Evolutionary conservation across 345 rosid species (phyloP), one percentile per base, ranked within the genome.

Genomic region (Dipteronia dyeriana): DNA sequence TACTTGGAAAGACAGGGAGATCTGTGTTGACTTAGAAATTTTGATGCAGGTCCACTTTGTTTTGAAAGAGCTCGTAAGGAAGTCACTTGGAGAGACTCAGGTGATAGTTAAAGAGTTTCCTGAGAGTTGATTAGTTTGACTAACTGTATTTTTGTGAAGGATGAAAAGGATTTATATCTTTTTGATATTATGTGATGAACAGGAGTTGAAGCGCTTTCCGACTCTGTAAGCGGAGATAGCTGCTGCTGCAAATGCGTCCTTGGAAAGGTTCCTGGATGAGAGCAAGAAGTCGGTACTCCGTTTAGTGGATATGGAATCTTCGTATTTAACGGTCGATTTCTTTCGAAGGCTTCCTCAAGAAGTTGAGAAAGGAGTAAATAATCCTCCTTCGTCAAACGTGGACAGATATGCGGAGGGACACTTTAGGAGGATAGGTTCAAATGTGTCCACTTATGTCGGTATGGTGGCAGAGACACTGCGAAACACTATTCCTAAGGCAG

Each of bases 141-240:
- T 73, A 57, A 31, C 31, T 49, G 10, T 47, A 25, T 19, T 68
- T 29, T 47, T 66, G 51, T 45, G 13, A 51, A 22, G 26, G 34
- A 61, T n/a, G 57, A n/a, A 20, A 63, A 19, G 49, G 34, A 63
- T 66, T 25, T 16, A 78, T 57, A 5, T 65, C 17, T 45, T 59
- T 45, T 45, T 71, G 65, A 53, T 75, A 38, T 74, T 26, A 47
- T n/a, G 41, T 53, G 60, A 53, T 19, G 22, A 83, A 78, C 86
- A 92, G 97, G 95, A 89, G 83, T 80, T 92, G 81, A 87, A 82
- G 85, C 95, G 95, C 68, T 92, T 92, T 78, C 95, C 95, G 26
- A 87, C 89, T 7, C 84, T 92, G 68, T 92, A 87, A 92, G 86
- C 87, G 34, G 95, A 87, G 86, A 84, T 92, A 61, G 91, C 91